phyloP scores from a whole-genome alignment of 208 protist genomes.

The Leishmania lainsoni region DNA sequence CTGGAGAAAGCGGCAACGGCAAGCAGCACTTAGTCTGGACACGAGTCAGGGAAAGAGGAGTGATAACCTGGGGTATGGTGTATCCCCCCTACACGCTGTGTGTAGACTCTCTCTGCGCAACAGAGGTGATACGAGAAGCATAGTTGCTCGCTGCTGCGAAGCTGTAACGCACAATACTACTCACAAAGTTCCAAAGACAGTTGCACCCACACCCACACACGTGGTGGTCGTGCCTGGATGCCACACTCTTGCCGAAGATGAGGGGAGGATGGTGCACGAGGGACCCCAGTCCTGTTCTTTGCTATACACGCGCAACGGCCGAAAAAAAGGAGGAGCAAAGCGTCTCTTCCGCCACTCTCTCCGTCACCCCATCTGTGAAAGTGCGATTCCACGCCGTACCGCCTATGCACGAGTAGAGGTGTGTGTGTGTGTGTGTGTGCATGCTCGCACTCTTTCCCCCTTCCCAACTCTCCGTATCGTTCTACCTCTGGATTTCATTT shows the following conservation, averaged over 20 bases:
- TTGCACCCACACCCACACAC: background rate
- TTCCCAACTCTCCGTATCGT: background rate
- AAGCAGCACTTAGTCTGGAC: background rate
- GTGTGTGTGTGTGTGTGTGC: background rate
- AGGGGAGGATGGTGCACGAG: background rate
- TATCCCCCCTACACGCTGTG: too few relatives aligned
- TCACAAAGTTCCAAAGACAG: background rate
- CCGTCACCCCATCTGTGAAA: background rate
- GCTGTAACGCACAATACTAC: background rate
- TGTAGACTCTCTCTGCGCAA: background rate
- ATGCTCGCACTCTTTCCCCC: background rate
- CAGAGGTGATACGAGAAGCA: background rate
- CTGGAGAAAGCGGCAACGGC: constrained; percentile 30
- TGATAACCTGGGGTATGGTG: background rate
- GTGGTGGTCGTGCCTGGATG: background rate
- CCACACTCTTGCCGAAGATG: background rate
- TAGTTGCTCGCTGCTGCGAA: background rate
- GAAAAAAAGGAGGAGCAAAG: background rate
- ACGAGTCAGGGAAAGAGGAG: background rate
- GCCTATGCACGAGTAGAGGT: background rate
- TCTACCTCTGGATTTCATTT: background rate
- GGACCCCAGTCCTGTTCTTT: background rate
- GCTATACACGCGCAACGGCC: background rate
- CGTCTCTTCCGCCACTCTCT: too few relatives aligned
- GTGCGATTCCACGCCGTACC: background rate